Base-by-base conservation (phyloP, 2,329 filamentous ascomycete species). In the Calonectria pseudoturangicola region DNA sequence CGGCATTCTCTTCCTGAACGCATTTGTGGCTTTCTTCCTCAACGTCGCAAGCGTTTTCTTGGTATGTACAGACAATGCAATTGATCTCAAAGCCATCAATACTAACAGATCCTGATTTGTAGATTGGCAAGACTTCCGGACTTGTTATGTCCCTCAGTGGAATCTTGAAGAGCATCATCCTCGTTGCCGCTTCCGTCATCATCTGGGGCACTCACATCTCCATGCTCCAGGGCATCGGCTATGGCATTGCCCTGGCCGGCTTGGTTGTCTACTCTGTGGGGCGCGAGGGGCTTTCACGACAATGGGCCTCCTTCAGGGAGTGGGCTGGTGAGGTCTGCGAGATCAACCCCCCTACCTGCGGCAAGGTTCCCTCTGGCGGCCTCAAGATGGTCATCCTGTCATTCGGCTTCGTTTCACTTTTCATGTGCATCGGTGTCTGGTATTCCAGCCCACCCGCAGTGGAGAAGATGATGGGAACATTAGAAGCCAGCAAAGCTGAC, bases 61-160 rank as follows among this genome's bases (percentile, higher is more conserved):
- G 58, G 58, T 69, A 27, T 15, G 67, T 69, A 18, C n/a, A 43
- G 21, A 27, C 4, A 13, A 39, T 18, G 7, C n/a, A 41, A 3
- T 9, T 1, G 30, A 13, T 28, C 4, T 43, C 21, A 21, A 10
- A 2, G 12, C 4, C 8, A 21, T n/a, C 10, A 12, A 18, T 18
- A 8, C 43, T 45, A 39, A 45, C 39, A 50, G 41, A 16, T 5
- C 15, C 21, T 9, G 16, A 33, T 33, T 9, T n/a, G 16, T 21
- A 96, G 94, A 97, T 97, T 80, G 94, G 95, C 82, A 95, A 94
- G 86, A 97, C 95, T 9, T 97, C 95, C 2, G 94, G 93, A 68
- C 90, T 97, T 66, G 94, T 96, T 79, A 93, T 97, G 86, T 95
- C 94, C 41, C 91, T 97, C 28, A 95, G 93, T 73, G 94, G 95